phyloP scores from a whole-genome alignment of 2,329 filamentous ascomycete genomes.

The Trichoderma aggressivum region DNA sequence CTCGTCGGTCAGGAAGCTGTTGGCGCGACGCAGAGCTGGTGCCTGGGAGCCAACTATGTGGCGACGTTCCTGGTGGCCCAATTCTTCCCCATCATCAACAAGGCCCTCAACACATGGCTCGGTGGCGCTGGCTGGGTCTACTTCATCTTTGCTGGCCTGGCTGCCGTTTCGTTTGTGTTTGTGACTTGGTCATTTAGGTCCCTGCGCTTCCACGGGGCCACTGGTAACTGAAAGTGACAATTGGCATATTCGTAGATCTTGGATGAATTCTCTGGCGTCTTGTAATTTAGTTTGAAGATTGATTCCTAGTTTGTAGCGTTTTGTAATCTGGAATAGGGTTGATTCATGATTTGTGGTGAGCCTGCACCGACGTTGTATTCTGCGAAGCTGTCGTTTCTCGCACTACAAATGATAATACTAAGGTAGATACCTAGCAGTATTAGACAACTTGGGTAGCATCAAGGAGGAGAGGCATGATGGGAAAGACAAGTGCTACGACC shows the following conservation, averaged over 20 bases:
- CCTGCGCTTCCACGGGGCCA: conserved; percentile 16
- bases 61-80: conserved; percentile 91
- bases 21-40: conserved; percentile 86
- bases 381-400: not conserved
- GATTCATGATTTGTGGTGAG: not conserved
- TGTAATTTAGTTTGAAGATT: not conserved
- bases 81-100: conserved; percentile 87
- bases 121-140: conserved; percentile 80
- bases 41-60: conserved; percentile 80
- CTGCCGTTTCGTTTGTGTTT: conserved; percentile 66
- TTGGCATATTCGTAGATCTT: not conserved
- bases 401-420: not conserved
- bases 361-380: not conserved
- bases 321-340: not conserved
- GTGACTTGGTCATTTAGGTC: conserved; percentile 46
- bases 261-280: not conserved
- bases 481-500: not conserved
- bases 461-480: not conserved
- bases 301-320: not conserved
- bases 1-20: conserved; percentile 88
- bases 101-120: conserved; percentile 59
- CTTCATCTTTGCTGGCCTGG: conserved; percentile 81
- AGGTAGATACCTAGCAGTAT: not conserved
- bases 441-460: not conserved
- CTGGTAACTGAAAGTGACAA: conserved; percentile 16